A percentile compares a stretch with the other conserved stretches of the same genome.
These are phyloP conservation scores for Phytophthora cactorum DNA, from an alignment of 352 stramenopile species.

Conservation along the genomic window DNA sequence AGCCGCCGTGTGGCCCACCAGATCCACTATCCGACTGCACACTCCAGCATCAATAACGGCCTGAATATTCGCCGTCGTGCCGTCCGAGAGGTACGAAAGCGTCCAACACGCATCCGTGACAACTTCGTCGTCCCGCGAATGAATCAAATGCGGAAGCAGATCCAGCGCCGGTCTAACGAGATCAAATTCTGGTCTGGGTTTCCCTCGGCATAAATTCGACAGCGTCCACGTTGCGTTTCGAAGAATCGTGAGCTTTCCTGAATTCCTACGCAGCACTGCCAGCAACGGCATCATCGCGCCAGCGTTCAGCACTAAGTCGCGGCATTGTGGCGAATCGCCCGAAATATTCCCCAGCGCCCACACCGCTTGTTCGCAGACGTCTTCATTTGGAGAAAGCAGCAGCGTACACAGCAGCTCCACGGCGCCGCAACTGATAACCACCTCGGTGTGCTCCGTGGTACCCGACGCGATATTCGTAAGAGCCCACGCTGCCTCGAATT, in stretches of 20 bases:
- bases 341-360: slow-evolving; percentile 99
- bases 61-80: slow-evolving; percentile 97
- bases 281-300: slow-evolving; percentile 96
- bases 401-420: slow-evolving; percentile 98
- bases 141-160: slow-evolving; percentile 96
- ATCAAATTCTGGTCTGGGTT: slow-evolving; percentile 95
- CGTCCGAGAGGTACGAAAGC: slow-evolving; percentile 98
- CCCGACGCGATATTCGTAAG: slow-evolving; percentile 99
- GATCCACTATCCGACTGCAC: slow-evolving; percentile 93
- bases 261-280: slow-evolving; percentile 91
- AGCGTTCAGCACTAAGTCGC: slow-evolving; percentile 95
- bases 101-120: slow-evolving; percentile 99
- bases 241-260: slow-evolving; percentile 95
- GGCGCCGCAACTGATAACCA: slow-evolving; percentile 97
- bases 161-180: slow-evolving; percentile 93
- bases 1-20: slow-evolving; percentile 93
- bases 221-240: slow-evolving; percentile 99
- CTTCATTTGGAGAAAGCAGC: slow-evolving; percentile 96
- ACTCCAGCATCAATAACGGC: slow-evolving; percentile 97
- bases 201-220: slow-evolving; percentile 98
- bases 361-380: slow-evolving; percentile 96
- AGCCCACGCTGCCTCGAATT: slow-evolving; percentile 99
- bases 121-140: slow-evolving; percentile 97
- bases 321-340: slow-evolving; percentile 96
- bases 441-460: slow-evolving; percentile 97